Percentiles rank a stretch among this genome's conserved stretches.
Evolutionary conservation across 2,329 filamentous ascomycete genomes (phyloP).

Genomic region (Phoma sp.): DNA sequence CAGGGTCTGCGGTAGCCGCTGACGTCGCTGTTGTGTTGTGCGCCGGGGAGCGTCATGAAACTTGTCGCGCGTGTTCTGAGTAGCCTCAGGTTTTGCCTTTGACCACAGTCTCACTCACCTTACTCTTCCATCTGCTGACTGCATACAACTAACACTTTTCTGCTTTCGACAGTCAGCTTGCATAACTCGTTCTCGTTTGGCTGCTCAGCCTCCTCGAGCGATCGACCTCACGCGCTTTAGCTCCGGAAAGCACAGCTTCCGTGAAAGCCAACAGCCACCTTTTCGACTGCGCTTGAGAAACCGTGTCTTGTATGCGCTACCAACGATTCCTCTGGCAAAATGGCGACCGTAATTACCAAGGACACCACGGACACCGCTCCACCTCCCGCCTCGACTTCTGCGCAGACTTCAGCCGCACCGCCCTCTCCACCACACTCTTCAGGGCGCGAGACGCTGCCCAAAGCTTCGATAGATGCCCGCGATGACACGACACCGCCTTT

Average conservation of each 20-base stretch:
- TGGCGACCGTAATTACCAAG: constrained; percentile 28
- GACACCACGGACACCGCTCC: constrained; percentile 19
- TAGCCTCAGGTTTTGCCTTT: constrained; percentile 22
- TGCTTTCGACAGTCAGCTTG: constrained; percentile 6
- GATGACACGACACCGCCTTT: constrained; percentile 35
- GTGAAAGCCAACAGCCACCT: constrained; percentile 17
- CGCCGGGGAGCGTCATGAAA: constrained; percentile 23
- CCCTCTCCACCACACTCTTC: constrained; percentile 38
- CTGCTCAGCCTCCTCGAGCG: constrained; percentile 20
- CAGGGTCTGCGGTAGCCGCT: constrained; percentile 28
- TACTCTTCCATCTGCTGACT: constrained; percentile 10
- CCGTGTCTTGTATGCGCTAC: neutral
- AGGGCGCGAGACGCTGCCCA: constrained; percentile 23
- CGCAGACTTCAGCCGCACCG: constrained; percentile 22
- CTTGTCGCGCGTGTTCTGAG: constrained; percentile 19
- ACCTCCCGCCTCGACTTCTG: constrained; percentile 14
- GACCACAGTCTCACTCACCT: constrained; percentile 12
- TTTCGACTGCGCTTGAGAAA: neutral
- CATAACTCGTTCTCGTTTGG: constrained; percentile 10
- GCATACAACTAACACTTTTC: neutral
- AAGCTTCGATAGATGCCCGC: constrained; percentile 27
- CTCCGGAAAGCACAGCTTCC: constrained; percentile 30
- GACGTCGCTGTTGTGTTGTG: constrained; percentile 36
- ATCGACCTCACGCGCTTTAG: constrained; percentile 27
- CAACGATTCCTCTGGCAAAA: constrained; percentile 9